A percentile compares a stretch with the other conserved stretches of the same genome.
Conservation (phyloP, 164 flowering plant species). For the Nymphaea colorata region DNA sequence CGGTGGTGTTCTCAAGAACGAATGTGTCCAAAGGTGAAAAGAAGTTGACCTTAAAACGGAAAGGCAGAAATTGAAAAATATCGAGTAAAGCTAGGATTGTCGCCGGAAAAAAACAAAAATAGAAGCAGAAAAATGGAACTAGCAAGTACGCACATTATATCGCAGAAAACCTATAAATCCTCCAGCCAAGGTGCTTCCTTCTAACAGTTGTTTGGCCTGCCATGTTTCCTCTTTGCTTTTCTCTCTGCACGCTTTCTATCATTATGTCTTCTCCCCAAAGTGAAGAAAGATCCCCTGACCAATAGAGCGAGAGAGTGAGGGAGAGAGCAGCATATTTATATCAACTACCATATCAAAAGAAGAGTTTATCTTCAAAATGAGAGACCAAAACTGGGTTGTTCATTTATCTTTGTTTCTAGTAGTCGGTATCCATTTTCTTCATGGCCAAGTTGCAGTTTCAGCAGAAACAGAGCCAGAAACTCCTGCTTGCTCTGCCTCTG, state of each 20-base stretch:
- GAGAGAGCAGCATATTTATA: too few relatives aligned
- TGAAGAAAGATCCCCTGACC: not conserved
- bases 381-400: not conserved
- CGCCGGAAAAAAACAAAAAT: too few relatives aligned
- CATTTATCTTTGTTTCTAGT: not conserved
- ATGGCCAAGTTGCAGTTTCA: slow-evolving; percentile 9
- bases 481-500: slow-evolving; percentile 42
- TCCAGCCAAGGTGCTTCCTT: too few relatives aligned
- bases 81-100: too few relatives aligned
- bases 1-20: too few relatives aligned
- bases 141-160: too few relatives aligned
- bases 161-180: too few relatives aligned
- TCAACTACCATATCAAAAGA: not conserved
- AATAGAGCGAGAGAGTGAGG: not conserved
- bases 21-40: too few relatives aligned
- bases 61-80: too few relatives aligned
- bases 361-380: not conserved
- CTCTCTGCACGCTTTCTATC: not conserved
- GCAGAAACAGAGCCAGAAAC: slow-evolving; percentile 5
- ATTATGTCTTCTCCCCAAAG: not conserved
- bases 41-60: too few relatives aligned
- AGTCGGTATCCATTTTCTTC: not conserved
- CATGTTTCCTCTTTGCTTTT: not conserved
- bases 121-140: too few relatives aligned
- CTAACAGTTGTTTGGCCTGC: not conserved